phyloP scores from a whole-genome alignment of 148 eudicot genomes.

The Selenicereus undatus region DNA sequence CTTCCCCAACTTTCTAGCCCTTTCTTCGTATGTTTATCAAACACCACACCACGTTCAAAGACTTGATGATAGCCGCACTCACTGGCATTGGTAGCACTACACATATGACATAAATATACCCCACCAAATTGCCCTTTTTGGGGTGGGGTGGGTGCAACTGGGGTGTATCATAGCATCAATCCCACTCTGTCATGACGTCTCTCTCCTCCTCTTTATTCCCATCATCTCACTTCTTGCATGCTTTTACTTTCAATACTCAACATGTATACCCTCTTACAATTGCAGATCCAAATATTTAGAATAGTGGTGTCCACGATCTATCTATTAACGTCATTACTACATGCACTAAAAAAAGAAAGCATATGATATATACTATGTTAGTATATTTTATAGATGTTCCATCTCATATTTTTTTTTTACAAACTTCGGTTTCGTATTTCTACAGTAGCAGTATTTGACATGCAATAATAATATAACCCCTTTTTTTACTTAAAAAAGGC shows the following conservation, averaged over 20 bases:
- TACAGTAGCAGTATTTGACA: too few relatives aligned
- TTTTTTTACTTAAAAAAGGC: too few relatives aligned
- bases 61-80: slow-evolving; percentile 37
- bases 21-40: not conserved
- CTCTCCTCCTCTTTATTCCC: not conserved
- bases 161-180: slow-evolving; percentile 38
- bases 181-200: slow-evolving; percentile 58
- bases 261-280: too few relatives aligned
- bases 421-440: too few relatives aligned
- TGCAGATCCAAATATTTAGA: too few relatives aligned
- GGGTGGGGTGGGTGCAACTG: not conserved
- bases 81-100: slow-evolving; percentile 23
- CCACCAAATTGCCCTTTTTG: slow-evolving; percentile 10
- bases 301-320: too few relatives aligned
- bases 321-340: too few relatives aligned
- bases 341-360: too few relatives aligned
- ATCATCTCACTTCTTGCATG: not conserved
- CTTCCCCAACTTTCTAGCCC: not conserved
- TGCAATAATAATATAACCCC: too few relatives aligned
- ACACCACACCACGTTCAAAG: slow-evolving; percentile 20
- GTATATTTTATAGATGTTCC: too few relatives aligned
- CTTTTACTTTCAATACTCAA: not conserved
- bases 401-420: too few relatives aligned
- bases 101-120: not conserved
- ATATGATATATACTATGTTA: too few relatives aligned